A percentile compares a stretch with the other conserved stretches of the same genome.
Evolutionary conservation across 805 yeast genomes (phyloP).

Genomic region (Dipodascus geniculatus): DNA sequence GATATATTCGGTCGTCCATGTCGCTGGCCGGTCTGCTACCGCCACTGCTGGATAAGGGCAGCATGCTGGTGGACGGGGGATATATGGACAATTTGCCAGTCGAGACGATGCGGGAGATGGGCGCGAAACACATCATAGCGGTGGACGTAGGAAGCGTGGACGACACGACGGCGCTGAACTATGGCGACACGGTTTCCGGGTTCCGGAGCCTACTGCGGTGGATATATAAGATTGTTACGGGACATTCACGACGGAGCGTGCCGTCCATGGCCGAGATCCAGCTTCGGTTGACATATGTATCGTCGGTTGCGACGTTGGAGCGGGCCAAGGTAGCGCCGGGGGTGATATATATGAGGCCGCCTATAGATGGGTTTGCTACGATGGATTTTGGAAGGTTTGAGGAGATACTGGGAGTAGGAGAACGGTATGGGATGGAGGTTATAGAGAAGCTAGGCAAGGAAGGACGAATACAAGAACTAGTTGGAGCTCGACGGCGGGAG

Average conservation of each 20-base stretch:
- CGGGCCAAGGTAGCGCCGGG: conserved; percentile 76
- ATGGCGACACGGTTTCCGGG: conserved; percentile 90
- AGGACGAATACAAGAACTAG: conserved; percentile 48
- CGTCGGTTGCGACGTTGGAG: conserved; percentile 88
- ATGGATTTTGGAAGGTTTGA: conserved; percentile 86
- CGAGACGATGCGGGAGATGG: conserved; percentile 73
- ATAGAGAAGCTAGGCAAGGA: conserved; percentile 40
- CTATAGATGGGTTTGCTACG: conserved; percentile 84
- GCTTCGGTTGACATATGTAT: conserved; percentile 83
- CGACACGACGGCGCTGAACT: conserved; percentile 77
- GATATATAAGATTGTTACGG: conserved; percentile 76
- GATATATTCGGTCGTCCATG: conserved; percentile 93
- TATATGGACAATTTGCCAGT: conserved; percentile 91
- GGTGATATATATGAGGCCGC: conserved; percentile 82
- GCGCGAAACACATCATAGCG: conserved; percentile 79
- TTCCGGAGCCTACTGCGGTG: conserved; percentile 79
- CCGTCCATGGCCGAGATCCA: conserved; percentile 96
- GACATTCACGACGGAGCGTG: conserved; percentile 62
- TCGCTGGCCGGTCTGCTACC: conserved; percentile 90
- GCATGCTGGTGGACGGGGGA: conserved; percentile 93
- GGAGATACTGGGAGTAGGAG: conserved; percentile 76
- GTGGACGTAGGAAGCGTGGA: conserved; percentile 95
- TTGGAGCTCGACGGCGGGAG: conserved; percentile 31
- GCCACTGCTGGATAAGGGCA: conserved; percentile 71
- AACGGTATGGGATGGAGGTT: conserved; percentile 52